Conservation (phyloP, 495 filamentous ascomycete species). For the Penicillium pancosmium region DNA sequence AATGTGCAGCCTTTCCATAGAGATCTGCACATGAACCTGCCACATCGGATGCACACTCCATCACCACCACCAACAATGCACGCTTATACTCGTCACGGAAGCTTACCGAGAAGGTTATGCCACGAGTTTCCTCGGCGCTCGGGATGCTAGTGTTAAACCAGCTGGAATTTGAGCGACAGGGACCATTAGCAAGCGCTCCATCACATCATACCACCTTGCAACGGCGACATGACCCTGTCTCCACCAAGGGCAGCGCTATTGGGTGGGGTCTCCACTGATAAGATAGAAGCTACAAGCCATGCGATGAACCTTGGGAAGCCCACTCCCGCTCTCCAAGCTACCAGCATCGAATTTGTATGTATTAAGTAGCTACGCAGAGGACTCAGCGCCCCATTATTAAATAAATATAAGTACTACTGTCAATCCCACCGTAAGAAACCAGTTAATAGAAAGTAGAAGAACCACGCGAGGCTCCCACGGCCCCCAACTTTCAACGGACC, state of each 20-base stretch:
- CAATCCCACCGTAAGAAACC: no score
- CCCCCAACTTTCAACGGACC: not conserved
- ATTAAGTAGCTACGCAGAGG: not conserved
- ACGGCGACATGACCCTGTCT: not conserved
- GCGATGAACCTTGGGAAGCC: not conserved
- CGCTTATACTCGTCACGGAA: not conserved
- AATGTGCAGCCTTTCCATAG: not conserved
- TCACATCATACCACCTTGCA: not conserved
- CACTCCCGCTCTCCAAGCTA: not conserved
- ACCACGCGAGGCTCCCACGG: not conserved
- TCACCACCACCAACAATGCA: not conserved
- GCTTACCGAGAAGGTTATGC: not conserved
- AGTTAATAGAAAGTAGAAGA: not conserved
- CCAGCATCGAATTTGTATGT: not conserved
- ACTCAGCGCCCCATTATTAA: no score
- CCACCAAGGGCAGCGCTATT: not conserved
- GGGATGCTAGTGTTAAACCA: no score
- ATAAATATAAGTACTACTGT: no score
- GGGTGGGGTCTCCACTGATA: not conserved
- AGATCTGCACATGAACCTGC: not conserved
- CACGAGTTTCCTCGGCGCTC: no score
- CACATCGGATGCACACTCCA: not conserved
- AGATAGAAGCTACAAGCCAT: constrained; percentile 1
- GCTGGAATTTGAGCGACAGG: not conserved
- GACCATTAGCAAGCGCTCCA: not conserved